A percentile compares a stretch with the other conserved stretches of the same genome.
These are phyloP conservation scores for Castanopsis chinensis DNA, from an alignment of 306 rosid species.

Conservation along the genomic window DNA sequence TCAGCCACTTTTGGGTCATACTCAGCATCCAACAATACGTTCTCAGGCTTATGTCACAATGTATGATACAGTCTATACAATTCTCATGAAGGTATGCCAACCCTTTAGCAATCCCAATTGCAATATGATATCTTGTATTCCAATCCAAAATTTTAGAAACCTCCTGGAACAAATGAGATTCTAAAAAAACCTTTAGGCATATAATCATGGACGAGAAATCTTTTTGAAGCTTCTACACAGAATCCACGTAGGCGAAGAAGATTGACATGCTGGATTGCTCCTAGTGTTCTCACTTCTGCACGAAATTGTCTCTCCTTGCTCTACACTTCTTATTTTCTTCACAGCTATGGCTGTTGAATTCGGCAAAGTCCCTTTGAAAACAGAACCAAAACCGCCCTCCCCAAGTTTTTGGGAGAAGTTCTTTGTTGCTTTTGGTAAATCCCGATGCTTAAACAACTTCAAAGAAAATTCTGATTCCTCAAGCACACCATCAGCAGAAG, in stretches of 20 bases:
- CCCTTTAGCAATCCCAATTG: constrained; percentile 53
- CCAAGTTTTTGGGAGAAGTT: constrained; percentile 14
- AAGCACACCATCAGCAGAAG: too few relatives aligned
- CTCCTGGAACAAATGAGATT: constrained; percentile 6
- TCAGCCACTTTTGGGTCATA: constrained; percentile 49
- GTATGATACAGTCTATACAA: constrained; percentile 59
- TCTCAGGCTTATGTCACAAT: constrained; percentile 72
- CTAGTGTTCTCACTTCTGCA: constrained; percentile 12
- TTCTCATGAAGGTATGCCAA: constrained; percentile 52
- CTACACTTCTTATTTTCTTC: constrained; percentile 23
- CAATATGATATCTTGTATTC: constrained; percentile 30
- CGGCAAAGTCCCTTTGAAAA: constrained; percentile 19
- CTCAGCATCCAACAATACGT: constrained; percentile 44
- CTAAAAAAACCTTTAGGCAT: constrained; percentile 24
- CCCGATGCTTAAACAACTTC: too few relatives aligned
- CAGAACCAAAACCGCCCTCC: constrained; percentile 33
- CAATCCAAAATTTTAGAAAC: constrained; percentile 17
- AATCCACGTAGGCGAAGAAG: constrained; percentile 22
- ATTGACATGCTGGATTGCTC: constrained; percentile 27
- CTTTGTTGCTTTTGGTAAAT: too few relatives aligned
- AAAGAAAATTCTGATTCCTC: too few relatives aligned
- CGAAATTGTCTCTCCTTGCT: constrained; percentile 31
- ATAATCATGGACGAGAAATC: constrained; percentile 12
- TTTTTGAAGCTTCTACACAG: not conserved
- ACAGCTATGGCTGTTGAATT: constrained; percentile 25